Conservation (phyloP, 163 green algal genomes). For the Picocystis sp. region DNA sequence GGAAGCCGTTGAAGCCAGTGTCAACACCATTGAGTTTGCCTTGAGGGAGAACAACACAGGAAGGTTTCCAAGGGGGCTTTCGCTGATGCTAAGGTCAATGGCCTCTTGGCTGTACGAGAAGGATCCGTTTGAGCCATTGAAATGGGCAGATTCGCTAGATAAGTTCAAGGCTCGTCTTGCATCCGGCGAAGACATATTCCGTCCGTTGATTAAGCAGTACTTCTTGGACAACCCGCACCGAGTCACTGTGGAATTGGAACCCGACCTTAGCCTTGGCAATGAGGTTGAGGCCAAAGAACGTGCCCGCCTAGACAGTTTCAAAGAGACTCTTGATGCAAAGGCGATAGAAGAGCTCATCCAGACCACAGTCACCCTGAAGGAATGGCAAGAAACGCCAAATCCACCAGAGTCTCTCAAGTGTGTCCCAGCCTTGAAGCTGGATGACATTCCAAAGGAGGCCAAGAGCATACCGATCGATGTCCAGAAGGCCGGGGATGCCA, state of each 20-base stretch:
- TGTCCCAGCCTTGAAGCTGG: slow-evolving; percentile 72
- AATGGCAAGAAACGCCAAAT: slow-evolving; percentile 87
- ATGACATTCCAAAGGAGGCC: slow-evolving; percentile 70
- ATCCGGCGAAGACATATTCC: slow-evolving; percentile 65
- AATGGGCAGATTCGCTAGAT: slow-evolving; percentile 5
- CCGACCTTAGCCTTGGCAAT: slow-evolving; percentile 10
- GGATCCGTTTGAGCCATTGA: slow-evolving; percentile 64
- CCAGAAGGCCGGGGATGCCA: slow-evolving; percentile 33
- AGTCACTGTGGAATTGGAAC: slow-evolving; percentile 44
- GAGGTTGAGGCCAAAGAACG: slow-evolving; percentile 60
- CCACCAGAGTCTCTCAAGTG: slow-evolving; percentile 71
- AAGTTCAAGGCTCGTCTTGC: background rate
- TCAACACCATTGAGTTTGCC: slow-evolving; percentile 97
- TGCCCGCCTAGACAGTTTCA: slow-evolving; percentile 30
- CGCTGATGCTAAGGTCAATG: slow-evolving; percentile 86
- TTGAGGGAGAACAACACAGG: slow-evolving; percentile 99
- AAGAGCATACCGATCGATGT: slow-evolving; percentile 40
- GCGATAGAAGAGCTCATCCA: slow-evolving; percentile 42
- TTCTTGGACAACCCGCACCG: slow-evolving; percentile 82
- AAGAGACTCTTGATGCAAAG: slow-evolving; percentile 29
- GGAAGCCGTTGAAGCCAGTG: slow-evolving; percentile 68
- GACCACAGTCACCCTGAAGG: slow-evolving; percentile 64
- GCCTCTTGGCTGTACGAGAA: slow-evolving; percentile 75
- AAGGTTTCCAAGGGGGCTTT: slow-evolving; percentile 81
- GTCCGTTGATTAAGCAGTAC: slow-evolving; percentile 70